Evolutionary conservation across 441 rosid species (phyloP), one percentile per base, ranked within the genome.

Genomic region (Raphanus hybrid): DNA sequence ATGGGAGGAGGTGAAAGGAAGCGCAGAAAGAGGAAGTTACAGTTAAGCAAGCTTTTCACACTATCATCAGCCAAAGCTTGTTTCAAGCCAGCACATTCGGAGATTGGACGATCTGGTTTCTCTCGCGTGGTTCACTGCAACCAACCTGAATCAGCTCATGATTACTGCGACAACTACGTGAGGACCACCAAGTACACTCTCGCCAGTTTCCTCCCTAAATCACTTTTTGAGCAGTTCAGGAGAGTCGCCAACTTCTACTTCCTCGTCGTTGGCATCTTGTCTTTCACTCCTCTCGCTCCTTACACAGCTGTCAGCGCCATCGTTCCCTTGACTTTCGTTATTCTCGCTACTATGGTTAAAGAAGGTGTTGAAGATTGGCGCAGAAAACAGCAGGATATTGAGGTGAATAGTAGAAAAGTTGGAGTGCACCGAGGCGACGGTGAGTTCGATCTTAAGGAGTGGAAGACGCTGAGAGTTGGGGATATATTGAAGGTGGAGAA

Each of bases 391-490:
- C 94, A 86, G 98, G 99, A 96, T 77, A 83, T 82, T 61, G 88
- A 88, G 78, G 84, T 93, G 59, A 96, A 96, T 78, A 92, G 84
- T 71, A 81, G 99, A 55, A 86, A 76, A 71, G 94, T 90, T 23
- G 85, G 84, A 69, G 85, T 83, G 78, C 95, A 90, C 81, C 32
- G 26, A 29, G 90, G 93, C 61, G 84, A 88, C 70, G 98, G 98
- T 61, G 72, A 70, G 41, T 93, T 93, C 20, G 64, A 68, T 18
- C 61, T 52, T 61, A 81, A 68, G 2, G 89, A 90, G 76, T 96
- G 99, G 99, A 90, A 34, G 88, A 83, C 87, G 71, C 82, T 96
- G 81, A 88, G 85, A 83, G 97, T 93, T 16, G 99, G 99, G 54
- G 97, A 91, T 29, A 76, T 96, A 35, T 91, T 93, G 50, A 96